These are phyloP conservation scores for Cutaneotrichosporon sp. DNA, from an alignment of 1,284 basidiomycete species.

Conservation along the genomic window DNA sequence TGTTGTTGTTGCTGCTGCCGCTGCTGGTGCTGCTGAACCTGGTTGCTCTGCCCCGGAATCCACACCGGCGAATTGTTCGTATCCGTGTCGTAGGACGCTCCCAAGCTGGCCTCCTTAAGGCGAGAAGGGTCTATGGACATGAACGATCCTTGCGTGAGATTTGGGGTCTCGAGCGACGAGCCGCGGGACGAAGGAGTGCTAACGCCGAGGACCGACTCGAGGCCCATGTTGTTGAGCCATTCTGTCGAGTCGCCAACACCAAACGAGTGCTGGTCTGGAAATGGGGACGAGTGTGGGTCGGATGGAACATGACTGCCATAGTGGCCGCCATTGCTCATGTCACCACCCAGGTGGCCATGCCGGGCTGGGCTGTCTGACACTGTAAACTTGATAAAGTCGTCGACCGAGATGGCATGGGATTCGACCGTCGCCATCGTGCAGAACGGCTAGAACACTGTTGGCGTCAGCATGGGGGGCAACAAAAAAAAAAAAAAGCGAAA, in stretches of 20 bases:
- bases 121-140: conserved; percentile 15
- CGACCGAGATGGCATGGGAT: conserved; percentile 5
- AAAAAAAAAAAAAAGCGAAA: too few relatives aligned
- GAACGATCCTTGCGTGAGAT: conserved; percentile 6
- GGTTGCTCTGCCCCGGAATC: neutral
- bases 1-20: neutral
- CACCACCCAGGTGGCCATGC: neutral
- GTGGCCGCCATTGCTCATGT: conserved; percentile 1
- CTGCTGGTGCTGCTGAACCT: neutral
- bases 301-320: conserved; percentile 1
- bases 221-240: conserved; percentile 7
- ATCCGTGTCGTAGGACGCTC: neutral
- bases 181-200: conserved; percentile 13
- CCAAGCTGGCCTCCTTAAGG: conserved; percentile 7
- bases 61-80: neutral
- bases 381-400: conserved; percentile 19
- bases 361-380: conserved; percentile 7
- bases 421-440: conserved; percentile 5
- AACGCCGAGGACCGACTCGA: conserved; percentile 8
- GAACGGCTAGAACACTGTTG: too few relatives aligned
- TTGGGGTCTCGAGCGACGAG: conserved; percentile 18
- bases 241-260: conserved; percentile 8
- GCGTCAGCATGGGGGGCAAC: too few relatives aligned
- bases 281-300: conserved; percentile 4
- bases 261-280: conserved; percentile 10